phyloP scores from a whole-genome alignment of 164 flowering plant genomes.

The Amborella trichopoda region DNA sequence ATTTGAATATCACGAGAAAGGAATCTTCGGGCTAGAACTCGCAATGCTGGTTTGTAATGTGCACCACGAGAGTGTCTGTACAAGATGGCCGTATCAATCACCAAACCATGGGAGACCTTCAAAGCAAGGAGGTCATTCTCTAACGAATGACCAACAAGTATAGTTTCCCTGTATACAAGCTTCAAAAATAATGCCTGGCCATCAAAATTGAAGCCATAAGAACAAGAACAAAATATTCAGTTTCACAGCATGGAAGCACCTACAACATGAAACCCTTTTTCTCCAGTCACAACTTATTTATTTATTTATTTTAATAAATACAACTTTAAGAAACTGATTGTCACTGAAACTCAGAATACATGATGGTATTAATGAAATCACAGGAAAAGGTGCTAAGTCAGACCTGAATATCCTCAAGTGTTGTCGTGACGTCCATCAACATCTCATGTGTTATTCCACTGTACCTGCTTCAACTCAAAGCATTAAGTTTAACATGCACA shows the following conservation, averaged over 20 bases:
- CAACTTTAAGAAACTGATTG: no score
- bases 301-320: no score
- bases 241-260: no score
- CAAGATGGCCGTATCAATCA: constrained; percentile 84
- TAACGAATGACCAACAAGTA: constrained; percentile 92
- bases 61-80: constrained; percentile 76
- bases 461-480: no score
- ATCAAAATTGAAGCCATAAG: no score
- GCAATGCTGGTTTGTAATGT: constrained; percentile 68
- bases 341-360: no score
- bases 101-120: constrained; percentile 63
- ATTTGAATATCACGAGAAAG: constrained; percentile 78
- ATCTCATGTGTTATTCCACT: constrained; percentile 95
- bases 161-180: constrained; percentile 79
- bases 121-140: constrained; percentile 91
- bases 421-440: constrained; percentile 73
- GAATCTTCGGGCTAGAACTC: constrained; percentile 64
- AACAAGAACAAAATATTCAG: no score
- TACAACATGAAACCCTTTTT: no score
- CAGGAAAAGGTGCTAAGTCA: constrained; percentile 3
- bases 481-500: background rate
- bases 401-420: constrained; percentile 85
- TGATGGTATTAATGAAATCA: no score
- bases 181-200: constrained; percentile 70
- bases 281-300: no score